A percentile compares a stretch with the other conserved stretches of the same genome.
phyloP scores from a whole-genome alignment of 202 grass and related monocot species.

The Zoysia matrella region DNA sequence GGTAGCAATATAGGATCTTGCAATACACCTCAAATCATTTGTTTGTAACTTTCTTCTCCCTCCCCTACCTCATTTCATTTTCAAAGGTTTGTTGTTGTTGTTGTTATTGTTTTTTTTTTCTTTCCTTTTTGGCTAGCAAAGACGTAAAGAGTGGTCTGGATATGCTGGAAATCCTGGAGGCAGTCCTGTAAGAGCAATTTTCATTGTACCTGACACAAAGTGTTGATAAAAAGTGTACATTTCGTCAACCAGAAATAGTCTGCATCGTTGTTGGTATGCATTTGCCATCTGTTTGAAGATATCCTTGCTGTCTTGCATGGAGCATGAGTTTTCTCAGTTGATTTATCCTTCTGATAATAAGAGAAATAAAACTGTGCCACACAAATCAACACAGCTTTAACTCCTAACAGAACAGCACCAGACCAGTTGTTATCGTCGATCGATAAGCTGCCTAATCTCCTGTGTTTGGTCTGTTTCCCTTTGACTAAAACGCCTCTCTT shows the following conservation, averaged over 20 bases:
- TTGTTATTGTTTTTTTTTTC: too few relatives aligned
- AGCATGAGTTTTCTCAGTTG: neutral
- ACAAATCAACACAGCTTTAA: neutral
- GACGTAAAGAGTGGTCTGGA: conserved; percentile 32
- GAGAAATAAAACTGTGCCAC: neutral
- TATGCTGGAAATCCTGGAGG: conserved; percentile 51
- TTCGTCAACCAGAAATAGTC: conserved; percentile 21
- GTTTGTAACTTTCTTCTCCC: conserved; percentile 24
- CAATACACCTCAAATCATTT: conserved; percentile 25
- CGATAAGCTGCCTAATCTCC: conserved; percentile 1
- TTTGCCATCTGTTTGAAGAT: neutral
- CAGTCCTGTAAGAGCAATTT: conserved; percentile 48
- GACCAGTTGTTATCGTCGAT: neutral
- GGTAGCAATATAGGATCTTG: conserved; percentile 55
- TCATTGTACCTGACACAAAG: conserved; percentile 40
- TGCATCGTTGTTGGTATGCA: conserved; percentile 18
- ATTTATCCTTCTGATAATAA: neutral
- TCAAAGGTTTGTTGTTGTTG: conserved; percentile 31
- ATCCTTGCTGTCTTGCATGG: neutral
- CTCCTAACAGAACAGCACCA: neutral
- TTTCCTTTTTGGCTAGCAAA: conserved; percentile 32
- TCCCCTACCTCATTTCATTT: conserved; percentile 7
- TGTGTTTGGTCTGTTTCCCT: neutral
- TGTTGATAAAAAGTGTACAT: conserved; percentile 57
- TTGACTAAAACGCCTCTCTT: conserved; percentile 3